Evolutionary conservation across 164 flowering plant species (phyloP), one percentile per base, ranked within the genome.

Genomic region (Cinnamomum micranthum): DNA sequence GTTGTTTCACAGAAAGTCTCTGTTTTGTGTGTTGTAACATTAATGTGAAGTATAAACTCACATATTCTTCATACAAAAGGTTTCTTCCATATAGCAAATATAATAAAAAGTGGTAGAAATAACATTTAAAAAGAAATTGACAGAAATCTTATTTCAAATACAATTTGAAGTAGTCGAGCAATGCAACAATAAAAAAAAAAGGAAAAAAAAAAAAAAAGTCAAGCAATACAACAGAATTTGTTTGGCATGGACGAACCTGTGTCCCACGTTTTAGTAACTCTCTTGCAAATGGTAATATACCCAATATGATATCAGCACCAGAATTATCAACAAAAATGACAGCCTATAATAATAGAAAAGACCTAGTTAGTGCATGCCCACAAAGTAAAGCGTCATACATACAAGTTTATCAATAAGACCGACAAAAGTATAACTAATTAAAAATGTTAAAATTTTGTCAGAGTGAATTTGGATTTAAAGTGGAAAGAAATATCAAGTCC

Each of bases 271-370:
- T 85, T 12, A 94, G 91, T 72, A 96, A 83, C 83, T 96, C 99
- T 79, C 99, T 88, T 19, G 94, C 97, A 84, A 95, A 95, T 55
- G 99, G 99, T 76, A 95, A 71, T 77, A 93, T 92, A 66, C 98
- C 98, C 88, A 94, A 84, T 50, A 95, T 88, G 68, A 96, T 88
- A 85, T 96, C 99, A 65, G 99, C 99, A 71, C 99, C 99, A 83
- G 97, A 96, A 79, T 96, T 96, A 77, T 96, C 99, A 76, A 92
- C 99, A 88, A 83, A 83, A 13, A 83, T 81, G 17, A 95, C 87
- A 82, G 87, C 99, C 99, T 95, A 89, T 73, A 67, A 81, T 69
- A 69, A 68, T 14, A 64, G 71, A 72, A 1, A 70, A 66, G 63
- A 82, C 51, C 58, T 63, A 31, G 58, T 80, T 72, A 81, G 74